A percentile compares a stretch with the other conserved stretches of the same genome.
phyloP scores from a whole-genome alignment of 805 yeast genomes.

The Lipomyces starkeyi region DNA sequence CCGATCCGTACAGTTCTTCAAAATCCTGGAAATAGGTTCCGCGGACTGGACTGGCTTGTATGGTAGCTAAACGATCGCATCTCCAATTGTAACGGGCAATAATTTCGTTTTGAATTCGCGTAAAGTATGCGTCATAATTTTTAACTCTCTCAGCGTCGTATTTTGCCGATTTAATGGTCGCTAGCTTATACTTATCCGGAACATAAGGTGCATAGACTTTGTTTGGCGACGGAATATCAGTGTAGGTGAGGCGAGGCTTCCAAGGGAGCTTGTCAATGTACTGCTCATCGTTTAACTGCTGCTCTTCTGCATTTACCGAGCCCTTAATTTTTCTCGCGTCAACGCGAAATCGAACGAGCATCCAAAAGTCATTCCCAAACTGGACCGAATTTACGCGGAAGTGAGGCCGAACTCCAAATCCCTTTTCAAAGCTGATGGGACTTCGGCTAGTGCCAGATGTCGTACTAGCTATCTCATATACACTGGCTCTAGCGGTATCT shows the following conservation, averaged over 20 bases:
- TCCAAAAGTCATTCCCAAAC: neutral
- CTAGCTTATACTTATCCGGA: neutral
- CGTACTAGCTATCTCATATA: neutral
- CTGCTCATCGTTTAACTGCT: neutral
- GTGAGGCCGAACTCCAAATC: neutral
- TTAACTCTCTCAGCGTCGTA: neutral
- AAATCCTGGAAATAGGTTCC: neutral
- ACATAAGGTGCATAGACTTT: neutral
- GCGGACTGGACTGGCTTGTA: neutral
- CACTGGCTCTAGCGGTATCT: neutral
- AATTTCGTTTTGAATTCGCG: neutral
- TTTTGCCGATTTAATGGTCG: neutral
- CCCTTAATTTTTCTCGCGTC: neutral
- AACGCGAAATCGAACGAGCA: conserved; percentile 5
- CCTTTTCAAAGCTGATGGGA: conserved; percentile 2
- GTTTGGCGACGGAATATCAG: neutral
- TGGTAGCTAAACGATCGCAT: neutral
- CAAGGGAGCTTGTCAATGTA: neutral
- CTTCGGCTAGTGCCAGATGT: neutral
- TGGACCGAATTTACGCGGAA: neutral
- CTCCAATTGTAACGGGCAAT: neutral
- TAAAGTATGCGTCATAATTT: neutral
- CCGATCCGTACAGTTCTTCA: neutral
- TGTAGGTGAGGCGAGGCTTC: neutral
- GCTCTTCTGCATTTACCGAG: neutral